Base-by-base conservation (phyloP, 306 rosid species). In the Astragalus glycyphyllos region DNA sequence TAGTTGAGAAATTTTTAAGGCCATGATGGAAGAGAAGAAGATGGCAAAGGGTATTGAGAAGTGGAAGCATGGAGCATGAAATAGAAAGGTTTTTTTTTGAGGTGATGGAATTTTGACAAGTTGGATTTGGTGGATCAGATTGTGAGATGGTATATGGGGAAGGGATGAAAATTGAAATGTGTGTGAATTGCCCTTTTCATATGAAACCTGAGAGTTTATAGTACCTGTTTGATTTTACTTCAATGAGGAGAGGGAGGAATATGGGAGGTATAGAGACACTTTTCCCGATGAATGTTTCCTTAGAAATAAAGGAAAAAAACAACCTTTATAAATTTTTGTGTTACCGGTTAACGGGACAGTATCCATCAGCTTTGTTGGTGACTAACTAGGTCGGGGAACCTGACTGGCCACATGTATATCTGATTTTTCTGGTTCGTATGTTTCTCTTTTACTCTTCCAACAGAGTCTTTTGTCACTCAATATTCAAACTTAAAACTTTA, bases 21-120 rank as follows among this genome's bases (percentile, higher is more conserved):
- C 82, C 98, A 93, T 90, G 81, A 79, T 77, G 83, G 83, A 76
- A 56, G 77, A 82, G 78, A 61, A 80, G 84, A 67, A 71, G 82
- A 16, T 74, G 81, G 56, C 51, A 70, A 55, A 82, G 80, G 67
- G 64, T 72, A 26, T 2, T 26, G 73, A 78, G 85, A 82, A 84
- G 84, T 32, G 89, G 87, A 91, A 86, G 92, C 95, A 90, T 88
- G 89, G 90, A 79, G 85, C 74, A 83, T 68, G 71, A 53, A 74
- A 73, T 53, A 2, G 44, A 55, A 41, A 74, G 35, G 29, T 54
- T 11, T 20, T 67, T 67, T 70, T 80, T 56, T 15, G 58, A 56
- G 77, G 14, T 49, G 74, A 13, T 17, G 58, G 57, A 76, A 56
- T 35, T 51, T 72, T 76, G 74, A 38, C 48, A 67, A 67, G 58